Evolutionary conservation across 495 filamentous ascomycete genomes (phyloP).

Genomic region (Penicillium lividum): DNA sequence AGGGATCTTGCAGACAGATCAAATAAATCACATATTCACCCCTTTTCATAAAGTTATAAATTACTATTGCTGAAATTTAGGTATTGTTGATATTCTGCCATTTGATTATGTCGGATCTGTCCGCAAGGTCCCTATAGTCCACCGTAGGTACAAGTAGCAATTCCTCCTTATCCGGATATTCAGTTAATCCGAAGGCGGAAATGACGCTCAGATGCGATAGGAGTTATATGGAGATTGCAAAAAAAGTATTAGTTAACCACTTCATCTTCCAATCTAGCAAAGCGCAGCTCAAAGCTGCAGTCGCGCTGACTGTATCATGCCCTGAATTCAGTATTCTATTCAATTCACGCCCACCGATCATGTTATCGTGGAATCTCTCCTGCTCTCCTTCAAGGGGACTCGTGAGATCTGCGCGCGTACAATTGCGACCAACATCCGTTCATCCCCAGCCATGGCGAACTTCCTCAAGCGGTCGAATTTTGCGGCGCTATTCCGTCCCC

Average conservation of each 20-base stretch:
- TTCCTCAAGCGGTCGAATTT: constrained; percentile 7
- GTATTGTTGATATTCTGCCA: too few relatives aligned
- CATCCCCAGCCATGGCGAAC: constrained; percentile 21
- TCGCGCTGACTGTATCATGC: constrained; percentile 22
- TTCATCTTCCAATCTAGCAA: neutral
- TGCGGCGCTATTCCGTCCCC: constrained; percentile 27
- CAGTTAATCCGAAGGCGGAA: constrained; percentile 20
- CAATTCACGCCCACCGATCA: constrained; percentile 11
- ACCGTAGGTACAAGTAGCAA: too few relatives aligned
- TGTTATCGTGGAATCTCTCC: constrained; percentile 33
- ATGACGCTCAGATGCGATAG: constrained; percentile 39
- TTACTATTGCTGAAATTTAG: too few relatives aligned
- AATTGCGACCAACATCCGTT: constrained; percentile 26
- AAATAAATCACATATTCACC: too few relatives aligned
- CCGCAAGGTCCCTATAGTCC: too few relatives aligned
- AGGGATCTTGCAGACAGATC: too few relatives aligned
- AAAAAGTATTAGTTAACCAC: constrained; percentile 5
- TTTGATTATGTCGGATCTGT: too few relatives aligned
- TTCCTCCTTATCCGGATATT: neutral
- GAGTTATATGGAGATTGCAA: constrained; percentile 20
- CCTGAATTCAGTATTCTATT: constrained; percentile 17
- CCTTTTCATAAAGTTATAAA: too few relatives aligned
- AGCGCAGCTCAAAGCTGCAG: constrained; percentile 20
- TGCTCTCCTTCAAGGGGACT: constrained; percentile 40
- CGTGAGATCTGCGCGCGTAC: constrained; percentile 31